These are phyloP conservation scores for Verbascum thapsus DNA, from an alignment of 257 asterid species.

Conservation along the genomic window DNA sequence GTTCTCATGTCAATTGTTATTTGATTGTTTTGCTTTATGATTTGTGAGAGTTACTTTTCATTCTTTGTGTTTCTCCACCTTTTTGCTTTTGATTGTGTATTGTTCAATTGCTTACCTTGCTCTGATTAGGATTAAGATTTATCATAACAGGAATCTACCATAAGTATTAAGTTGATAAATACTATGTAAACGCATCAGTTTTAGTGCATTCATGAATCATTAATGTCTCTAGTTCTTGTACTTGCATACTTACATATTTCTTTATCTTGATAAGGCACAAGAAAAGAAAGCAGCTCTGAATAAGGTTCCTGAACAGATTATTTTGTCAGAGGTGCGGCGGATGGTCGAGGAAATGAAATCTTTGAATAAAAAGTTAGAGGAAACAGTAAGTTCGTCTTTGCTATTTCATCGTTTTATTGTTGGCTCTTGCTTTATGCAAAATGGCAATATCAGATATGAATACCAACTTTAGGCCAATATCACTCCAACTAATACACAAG, in stretches of 20 bases:
- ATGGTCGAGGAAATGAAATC: constrained; percentile 92
- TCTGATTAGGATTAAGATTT: not conserved
- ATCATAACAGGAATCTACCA: not conserved
- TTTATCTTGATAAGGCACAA: constrained; percentile 54
- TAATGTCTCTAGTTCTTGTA: not conserved
- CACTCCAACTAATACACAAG: too few relatives aligned
- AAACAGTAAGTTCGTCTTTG: constrained; percentile 45
- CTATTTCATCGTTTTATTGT: too few relatives aligned
- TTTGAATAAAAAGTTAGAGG: constrained; percentile 84
- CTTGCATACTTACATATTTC: constrained; percentile 10
- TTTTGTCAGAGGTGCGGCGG: constrained; percentile 75
- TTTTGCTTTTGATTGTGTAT: too few relatives aligned
- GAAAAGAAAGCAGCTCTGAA: constrained; percentile 61
- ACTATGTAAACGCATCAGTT: not conserved
- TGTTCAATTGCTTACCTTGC: not conserved
- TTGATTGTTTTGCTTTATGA: too few relatives aligned
- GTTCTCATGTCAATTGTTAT: not conserved
- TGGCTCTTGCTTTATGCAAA: too few relatives aligned
- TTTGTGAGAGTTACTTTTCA: too few relatives aligned
- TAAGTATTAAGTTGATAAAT: not conserved
- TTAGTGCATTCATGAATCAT: not conserved
- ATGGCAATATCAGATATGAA: too few relatives aligned
- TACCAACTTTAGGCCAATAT: too few relatives aligned
- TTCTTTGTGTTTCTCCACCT: too few relatives aligned
- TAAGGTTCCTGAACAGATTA: constrained; percentile 79